Base-by-base conservation (phyloP, 305 asterid genomes). In the Fraxinus platypoda region DNA sequence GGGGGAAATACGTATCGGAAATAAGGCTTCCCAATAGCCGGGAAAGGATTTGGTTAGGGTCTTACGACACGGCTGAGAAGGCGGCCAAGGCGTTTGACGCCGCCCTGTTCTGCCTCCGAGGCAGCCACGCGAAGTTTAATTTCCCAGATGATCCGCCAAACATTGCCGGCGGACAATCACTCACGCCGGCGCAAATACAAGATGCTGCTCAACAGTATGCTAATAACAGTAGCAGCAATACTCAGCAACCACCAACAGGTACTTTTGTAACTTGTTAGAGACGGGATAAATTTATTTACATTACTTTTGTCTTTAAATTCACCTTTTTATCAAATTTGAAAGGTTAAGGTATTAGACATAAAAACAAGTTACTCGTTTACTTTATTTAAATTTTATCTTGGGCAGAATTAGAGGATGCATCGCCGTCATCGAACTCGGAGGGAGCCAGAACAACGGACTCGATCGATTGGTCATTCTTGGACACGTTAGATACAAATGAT, bases 1-100 rank as follows among this genome's bases (percentile, higher is more conserved):
- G 94, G 94, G 94, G 94, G 13, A 91, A 91, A 68, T 91, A 89
- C 66, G 95, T 90, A 0, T 87, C 92, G 54, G 95, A 91, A 80
- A 83, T 91, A 46, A 87, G 95, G 13, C 88, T 90, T 15, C 92
- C 93, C 46, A 90, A 91, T 75, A 86, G 95, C 88, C 87, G 93
- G 8, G 93, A 91, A 4, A 88, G 95, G 4, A 91, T 91, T 80
- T 91, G 95, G 95, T 89, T 91, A 78, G 95, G 95, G 74, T 90
- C 95, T 15, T 91, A 87, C 81, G 91, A 90, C 82, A 82, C 92
- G 43, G 86, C 93, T 0, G 90, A 90, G 90, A 90, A 87, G 78
- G 94, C 93, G 8, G 94, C 94, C 0, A 43, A 89, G 8, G 95
- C 95, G 0, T 91, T 91, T 84, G 95, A 90, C 80, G 93, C 92